A percentile compares a stretch with the other conserved stretches of the same genome.
phyloP scores from a whole-genome alignment of 768 basidiomycete genomes.

The Serpula lacrymans region DNA sequence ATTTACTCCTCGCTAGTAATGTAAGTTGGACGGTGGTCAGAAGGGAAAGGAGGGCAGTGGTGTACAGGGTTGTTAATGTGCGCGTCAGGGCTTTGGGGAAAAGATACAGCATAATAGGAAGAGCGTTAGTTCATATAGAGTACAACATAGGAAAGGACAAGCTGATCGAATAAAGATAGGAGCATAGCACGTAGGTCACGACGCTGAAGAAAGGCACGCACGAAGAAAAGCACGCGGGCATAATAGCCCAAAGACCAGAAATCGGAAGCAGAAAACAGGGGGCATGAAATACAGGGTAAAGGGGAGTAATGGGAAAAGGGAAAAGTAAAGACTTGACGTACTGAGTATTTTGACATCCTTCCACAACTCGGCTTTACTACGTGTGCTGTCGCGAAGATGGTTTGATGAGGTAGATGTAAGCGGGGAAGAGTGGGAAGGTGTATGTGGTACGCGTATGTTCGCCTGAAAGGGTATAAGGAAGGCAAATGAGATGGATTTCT shows the following conservation, averaged over 20 bases:
- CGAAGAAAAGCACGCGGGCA: no score
- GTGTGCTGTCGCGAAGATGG: slow-evolving; percentile 21
- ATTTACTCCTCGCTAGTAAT: slow-evolving; percentile 77
- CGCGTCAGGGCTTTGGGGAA: slow-evolving; percentile 78
- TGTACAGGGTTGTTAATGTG: slow-evolving; percentile 82
- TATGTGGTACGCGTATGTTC: no score
- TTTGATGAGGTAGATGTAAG: no score
- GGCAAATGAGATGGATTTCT: no score
- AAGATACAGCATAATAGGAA: background rate
- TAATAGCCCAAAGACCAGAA: no score
- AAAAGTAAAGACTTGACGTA: slow-evolving; percentile 30
- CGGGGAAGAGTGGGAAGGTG: no score
- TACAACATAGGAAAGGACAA: background rate
- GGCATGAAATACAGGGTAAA: no score
- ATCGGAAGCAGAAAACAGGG: no score
- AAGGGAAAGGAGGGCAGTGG: slow-evolving; percentile 81
- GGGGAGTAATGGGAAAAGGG: background rate
- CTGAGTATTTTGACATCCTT: slow-evolving; percentile 88
- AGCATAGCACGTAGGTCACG: no score
- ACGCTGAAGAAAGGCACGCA: no score
- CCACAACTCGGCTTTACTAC: slow-evolving; percentile 85
- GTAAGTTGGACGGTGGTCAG: slow-evolving; percentile 85
- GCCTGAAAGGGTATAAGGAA: no score
- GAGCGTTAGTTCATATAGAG: slow-evolving; percentile 3
- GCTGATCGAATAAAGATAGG: no score